Base-by-base conservation (phyloP, 2,329 filamentous ascomycete genomes). In the Waltergamsia citrina region DNA sequence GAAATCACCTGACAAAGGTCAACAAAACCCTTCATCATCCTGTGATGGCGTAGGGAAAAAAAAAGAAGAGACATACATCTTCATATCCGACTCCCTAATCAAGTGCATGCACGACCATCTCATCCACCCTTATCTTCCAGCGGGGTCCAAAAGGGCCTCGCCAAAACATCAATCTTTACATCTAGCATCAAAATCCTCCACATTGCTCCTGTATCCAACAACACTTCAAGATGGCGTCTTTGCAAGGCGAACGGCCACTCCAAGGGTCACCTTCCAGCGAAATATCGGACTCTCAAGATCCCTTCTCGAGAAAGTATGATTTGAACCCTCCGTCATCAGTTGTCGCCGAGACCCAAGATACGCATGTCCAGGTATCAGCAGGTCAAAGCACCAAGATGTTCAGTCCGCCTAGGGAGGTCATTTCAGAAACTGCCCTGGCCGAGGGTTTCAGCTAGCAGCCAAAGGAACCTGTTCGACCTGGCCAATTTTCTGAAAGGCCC, bases 361-460 rank as follows among this genome's bases (percentile, higher is more conserved):
- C 2, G 10, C 12, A 15, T n/a, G n/a, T n/a, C n/a, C n/a, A 17
- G 20, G 20, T 9, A 24, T 16, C 11, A 24, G 15, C 31, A n/a
- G 20, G 9, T 14, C 20, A 10, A 16, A 10, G 12, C 7, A 7
- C 30, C 19, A 29, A 35, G 27, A 17, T 23, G 6, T n/a, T 29
- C 15, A 24, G n/a, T 15, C 26, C 18, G 9, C 20, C 31, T 3
- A 30, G 31, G 10, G 15, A 29, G 11, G 23, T 21, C 7, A 20
- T 50, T n/a, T 47, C 45, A 2, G 41, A 45, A 25, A 29, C 36
- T 12, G 37, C 25, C 7, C 43, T 50, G n/a, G 36, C 43, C 11
- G 37, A 44, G 22, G 46, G 43, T 3, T 51, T 51, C 36, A 41
- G 28, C 9, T 51, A 41, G 37, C 28, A 39, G 17, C 34, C 36